These are phyloP conservation scores for Podila horticola DNA, from an alignment of 192 early-diverging fungal species.

Conservation along the genomic window DNA sequence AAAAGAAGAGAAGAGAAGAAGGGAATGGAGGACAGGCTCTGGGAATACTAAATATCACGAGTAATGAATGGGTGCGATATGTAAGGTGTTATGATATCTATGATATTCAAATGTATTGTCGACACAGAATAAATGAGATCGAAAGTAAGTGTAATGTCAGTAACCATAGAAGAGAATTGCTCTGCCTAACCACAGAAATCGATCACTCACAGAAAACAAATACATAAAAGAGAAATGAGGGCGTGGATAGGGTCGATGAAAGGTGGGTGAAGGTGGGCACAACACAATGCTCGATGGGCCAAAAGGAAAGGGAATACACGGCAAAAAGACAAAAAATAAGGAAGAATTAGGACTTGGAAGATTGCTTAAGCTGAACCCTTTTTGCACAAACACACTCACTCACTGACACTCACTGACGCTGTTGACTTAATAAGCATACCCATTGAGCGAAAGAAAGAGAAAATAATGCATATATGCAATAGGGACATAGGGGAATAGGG, in stretches of 20 bases:
- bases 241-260: too few relatives aligned
- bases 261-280: too few relatives aligned
- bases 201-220: too few relatives aligned
- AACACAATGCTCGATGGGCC: background rate
- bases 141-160: too few relatives aligned
- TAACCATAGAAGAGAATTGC: too few relatives aligned
- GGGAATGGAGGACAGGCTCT: background rate
- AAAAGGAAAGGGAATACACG: background rate
- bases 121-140: background rate
- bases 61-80: background rate
- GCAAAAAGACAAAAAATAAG: background rate
- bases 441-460: too few relatives aligned
- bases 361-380: conserved; percentile 1
- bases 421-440: too few relatives aligned
- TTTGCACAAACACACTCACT: background rate
- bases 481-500: too few relatives aligned
- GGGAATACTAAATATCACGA: conserved; percentile 9
- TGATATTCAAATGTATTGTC: background rate
- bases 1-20: background rate
- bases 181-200: too few relatives aligned
- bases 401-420: too few relatives aligned
- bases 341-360: conserved; percentile 1
- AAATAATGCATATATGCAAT: too few relatives aligned
- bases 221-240: too few relatives aligned
- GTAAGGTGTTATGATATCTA: conserved; percentile 25